Evolutionary conservation across 345 rosid species (phyloP).

Genomic region (Pistacia vera): DNA sequence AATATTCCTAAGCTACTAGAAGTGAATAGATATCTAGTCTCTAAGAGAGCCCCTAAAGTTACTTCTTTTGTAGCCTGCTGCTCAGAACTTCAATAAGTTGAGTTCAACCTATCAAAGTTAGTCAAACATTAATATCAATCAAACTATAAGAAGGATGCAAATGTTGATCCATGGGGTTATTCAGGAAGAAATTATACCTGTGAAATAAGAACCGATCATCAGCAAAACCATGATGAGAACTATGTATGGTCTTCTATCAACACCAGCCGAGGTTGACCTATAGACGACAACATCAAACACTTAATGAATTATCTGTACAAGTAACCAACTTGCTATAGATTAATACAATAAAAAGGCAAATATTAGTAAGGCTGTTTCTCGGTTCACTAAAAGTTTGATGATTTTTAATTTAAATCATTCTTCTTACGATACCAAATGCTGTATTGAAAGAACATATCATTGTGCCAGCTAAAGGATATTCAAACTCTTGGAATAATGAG

Average conservation of each 20-base stretch:
- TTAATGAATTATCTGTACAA: background rate
- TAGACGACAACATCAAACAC: slow-evolving; percentile 18
- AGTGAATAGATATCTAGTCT: background rate
- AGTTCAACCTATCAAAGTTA: slow-evolving; percentile 12
- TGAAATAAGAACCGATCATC: slow-evolving; percentile 31
- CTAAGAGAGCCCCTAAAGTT: slow-evolving; percentile 5
- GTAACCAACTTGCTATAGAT: background rate
- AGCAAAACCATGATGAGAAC: slow-evolving; percentile 27
- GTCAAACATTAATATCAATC: background rate
- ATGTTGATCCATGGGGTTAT: background rate
- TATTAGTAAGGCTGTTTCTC: too few relatives aligned
- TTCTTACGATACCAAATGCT: background rate
- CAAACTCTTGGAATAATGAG: background rate
- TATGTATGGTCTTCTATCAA: slow-evolving; percentile 34
- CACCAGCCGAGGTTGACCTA: slow-evolving; percentile 56
- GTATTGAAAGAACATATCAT: background rate
- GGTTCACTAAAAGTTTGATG: background rate
- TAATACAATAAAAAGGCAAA: background rate
- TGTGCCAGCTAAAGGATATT: background rate
- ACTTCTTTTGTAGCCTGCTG: slow-evolving; percentile 9
- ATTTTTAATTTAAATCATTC: background rate
- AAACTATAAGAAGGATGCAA: background rate
- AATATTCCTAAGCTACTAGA: background rate
- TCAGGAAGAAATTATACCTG: slow-evolving; percentile 32
- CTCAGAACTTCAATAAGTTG: slow-evolving; percentile 6